Evolutionary conservation across 768 basidiomycete genomes (phyloP).

Genomic region (Pleurotus eryngii): DNA sequence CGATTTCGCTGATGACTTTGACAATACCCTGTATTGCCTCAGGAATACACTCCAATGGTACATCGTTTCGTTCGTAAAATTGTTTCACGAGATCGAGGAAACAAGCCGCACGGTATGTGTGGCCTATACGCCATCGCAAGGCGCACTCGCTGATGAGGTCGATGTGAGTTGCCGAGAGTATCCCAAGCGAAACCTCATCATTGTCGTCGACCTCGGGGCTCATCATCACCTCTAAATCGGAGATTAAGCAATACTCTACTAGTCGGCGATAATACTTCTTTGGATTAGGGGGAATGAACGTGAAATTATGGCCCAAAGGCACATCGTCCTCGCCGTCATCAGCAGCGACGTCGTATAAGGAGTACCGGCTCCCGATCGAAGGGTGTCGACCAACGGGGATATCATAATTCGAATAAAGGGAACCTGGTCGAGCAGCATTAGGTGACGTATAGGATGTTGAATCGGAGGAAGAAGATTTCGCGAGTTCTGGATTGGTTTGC

Average conservation of each 20-base stretch:
- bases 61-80: slow-evolving; percentile 84
- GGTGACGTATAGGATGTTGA: slow-evolving; percentile 39
- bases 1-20: slow-evolving; percentile 67
- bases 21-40: slow-evolving; percentile 78
- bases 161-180: slow-evolving; percentile 75
- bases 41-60: slow-evolving; percentile 92
- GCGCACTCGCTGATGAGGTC: slow-evolving; percentile 88
- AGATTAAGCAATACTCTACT: slow-evolving; percentile 75
- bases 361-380: slow-evolving; percentile 69
- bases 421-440: slow-evolving; percentile 48
- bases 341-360: slow-evolving; percentile 41
- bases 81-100: slow-evolving; percentile 85
- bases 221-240: slow-evolving; percentile 87
- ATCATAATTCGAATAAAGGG: slow-evolving; percentile 46
- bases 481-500: slow-evolving; percentile 80
- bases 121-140: slow-evolving; percentile 83
- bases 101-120: slow-evolving; percentile 70
- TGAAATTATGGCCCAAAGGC: slow-evolving; percentile 74
- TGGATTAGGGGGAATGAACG: slow-evolving; percentile 88
- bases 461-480: slow-evolving; percentile 70
- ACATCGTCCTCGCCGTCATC: slow-evolving; percentile 61
- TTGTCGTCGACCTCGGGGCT: slow-evolving; percentile 90
- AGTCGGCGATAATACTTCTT: slow-evolving; percentile 82
- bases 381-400: slow-evolving; percentile 42
- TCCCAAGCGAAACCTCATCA: slow-evolving; percentile 93